phyloP scores from a whole-genome alignment of 805 yeast genomes.

The Candida xyloterini region DNA sequence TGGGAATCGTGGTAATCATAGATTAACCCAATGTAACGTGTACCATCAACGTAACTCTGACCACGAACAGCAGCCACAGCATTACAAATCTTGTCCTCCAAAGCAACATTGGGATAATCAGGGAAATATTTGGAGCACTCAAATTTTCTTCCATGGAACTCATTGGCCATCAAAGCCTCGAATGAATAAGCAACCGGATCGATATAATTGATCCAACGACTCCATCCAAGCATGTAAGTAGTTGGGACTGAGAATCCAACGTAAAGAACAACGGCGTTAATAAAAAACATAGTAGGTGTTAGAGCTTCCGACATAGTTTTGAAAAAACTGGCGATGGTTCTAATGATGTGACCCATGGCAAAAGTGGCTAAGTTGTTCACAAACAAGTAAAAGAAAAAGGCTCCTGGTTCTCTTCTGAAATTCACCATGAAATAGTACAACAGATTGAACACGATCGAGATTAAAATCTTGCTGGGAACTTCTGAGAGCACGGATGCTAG shows the following conservation, averaged over 20 bases:
- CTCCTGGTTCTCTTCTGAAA: slow-evolving; percentile 49
- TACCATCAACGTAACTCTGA: slow-evolving; percentile 47
- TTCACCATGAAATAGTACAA: slow-evolving; percentile 52
- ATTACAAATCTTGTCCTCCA: slow-evolving; percentile 46
- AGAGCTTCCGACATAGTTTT: slow-evolving; percentile 50
- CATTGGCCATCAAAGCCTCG: slow-evolving; percentile 55
- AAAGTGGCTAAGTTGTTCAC: slow-evolving; percentile 43
- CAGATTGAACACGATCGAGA: slow-evolving; percentile 46
- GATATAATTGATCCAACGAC: slow-evolving; percentile 60
- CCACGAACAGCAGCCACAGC: slow-evolving; percentile 44
- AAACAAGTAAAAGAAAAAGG: slow-evolving; percentile 51
- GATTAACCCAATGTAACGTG: slow-evolving; percentile 47
- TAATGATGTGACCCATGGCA: slow-evolving; percentile 53
- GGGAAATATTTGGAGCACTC: slow-evolving; percentile 43
- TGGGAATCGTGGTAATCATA: slow-evolving; percentile 53
- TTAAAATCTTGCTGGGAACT: slow-evolving; percentile 46
- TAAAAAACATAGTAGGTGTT: slow-evolving; percentile 53
- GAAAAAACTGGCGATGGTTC: slow-evolving; percentile 50
- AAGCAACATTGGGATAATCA: slow-evolving; percentile 41
- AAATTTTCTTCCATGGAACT: slow-evolving; percentile 44
- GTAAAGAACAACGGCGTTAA: slow-evolving; percentile 47
- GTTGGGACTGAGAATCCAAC: slow-evolving; percentile 61
- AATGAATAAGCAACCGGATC: slow-evolving; percentile 57
- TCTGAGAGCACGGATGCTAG: slow-evolving; percentile 60
- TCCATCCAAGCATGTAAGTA: slow-evolving; percentile 58